A percentile compares a stretch with the other conserved stretches of the same genome.
phyloP scores from a whole-genome alignment of 116 monocot species.

The Iris pallida region DNA sequence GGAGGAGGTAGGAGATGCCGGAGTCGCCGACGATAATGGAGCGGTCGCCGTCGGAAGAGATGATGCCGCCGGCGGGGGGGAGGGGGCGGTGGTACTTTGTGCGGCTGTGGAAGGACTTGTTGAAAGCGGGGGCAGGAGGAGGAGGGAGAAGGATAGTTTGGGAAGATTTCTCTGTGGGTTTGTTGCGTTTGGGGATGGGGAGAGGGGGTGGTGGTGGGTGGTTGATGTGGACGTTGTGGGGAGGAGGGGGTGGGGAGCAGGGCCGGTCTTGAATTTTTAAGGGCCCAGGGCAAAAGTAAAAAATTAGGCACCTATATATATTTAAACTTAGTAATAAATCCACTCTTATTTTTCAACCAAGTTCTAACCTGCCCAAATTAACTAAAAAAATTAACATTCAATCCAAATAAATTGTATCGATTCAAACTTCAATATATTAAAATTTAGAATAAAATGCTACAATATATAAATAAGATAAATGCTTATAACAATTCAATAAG shows the following conservation, averaged over 20 bases:
- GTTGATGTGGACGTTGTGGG: constrained; percentile 50
- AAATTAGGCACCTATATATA: too few species aligned
- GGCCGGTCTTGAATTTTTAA: too few species aligned
- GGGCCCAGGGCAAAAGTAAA: too few species aligned
- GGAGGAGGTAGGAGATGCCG: constrained; percentile 83
- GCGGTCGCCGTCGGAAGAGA: constrained; percentile 27
- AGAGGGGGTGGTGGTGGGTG: constrained; percentile 40
- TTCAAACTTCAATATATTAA: too few species aligned
- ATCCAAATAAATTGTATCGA: too few species aligned
- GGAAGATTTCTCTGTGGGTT: neutral
- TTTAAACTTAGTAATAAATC: too few species aligned
- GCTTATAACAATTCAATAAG: too few species aligned
- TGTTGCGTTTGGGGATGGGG: constrained; percentile 16
- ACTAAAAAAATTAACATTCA: too few species aligned
- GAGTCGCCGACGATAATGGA: constrained; percentile 64
- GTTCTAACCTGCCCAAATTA: too few species aligned
- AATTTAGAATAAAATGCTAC: too few species aligned
- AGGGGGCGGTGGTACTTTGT: constrained; percentile 79
- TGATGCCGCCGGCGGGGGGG: constrained; percentile 19
- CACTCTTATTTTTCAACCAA: too few species aligned
- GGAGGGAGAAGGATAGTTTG: constrained; percentile 7
- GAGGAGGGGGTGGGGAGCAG: constrained; percentile 24
- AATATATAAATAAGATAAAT: too few species aligned
- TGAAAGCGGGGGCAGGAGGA: neutral
- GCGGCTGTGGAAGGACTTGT: constrained; percentile 43